These are phyloP conservation scores for Crepidotus variabilis DNA, from an alignment of 768 basidiomycete genomes.

Conservation along the genomic window DNA sequence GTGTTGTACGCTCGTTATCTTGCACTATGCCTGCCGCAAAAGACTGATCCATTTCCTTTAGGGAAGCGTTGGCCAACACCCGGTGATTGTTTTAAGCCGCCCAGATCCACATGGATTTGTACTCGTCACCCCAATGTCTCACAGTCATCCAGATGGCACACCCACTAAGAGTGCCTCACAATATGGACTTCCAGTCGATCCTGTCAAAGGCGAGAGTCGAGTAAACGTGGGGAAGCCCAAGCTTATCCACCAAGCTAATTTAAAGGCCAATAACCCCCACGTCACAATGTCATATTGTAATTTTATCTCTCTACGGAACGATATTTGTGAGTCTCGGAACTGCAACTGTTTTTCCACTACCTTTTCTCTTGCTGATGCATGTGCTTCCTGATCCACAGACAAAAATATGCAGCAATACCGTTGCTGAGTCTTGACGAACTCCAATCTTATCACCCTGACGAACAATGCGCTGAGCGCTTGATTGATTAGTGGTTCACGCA, in stretches of 20 bases:
- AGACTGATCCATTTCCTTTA: conserved; percentile 1
- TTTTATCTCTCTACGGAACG: conserved; percentile 16
- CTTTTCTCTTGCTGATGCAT: not conserved
- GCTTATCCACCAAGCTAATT: conserved; percentile 17
- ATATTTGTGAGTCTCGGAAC: conserved; percentile 15
- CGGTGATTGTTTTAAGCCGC: conserved; percentile 18
- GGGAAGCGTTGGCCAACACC: conserved; percentile 23
- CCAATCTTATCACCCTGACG: not conserved
- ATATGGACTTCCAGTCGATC: conserved; percentile 23
- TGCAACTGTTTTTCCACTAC: not conserved
- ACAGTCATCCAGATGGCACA: conserved; percentile 20
- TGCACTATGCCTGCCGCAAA: not conserved
- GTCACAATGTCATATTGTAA: conserved; percentile 17
- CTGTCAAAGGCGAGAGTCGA: conserved; percentile 21
- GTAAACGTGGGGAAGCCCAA: conserved; percentile 21
- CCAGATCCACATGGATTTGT: conserved; percentile 19
- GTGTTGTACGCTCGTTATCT: conserved; percentile 9
- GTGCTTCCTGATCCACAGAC: not conserved
- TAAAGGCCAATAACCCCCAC: conserved; percentile 19
- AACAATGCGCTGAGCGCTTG: not conserved
- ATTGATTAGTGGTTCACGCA: not conserved
- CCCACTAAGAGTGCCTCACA: conserved; percentile 19
- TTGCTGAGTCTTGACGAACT: not conserved
- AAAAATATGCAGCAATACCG: conserved; percentile 7
- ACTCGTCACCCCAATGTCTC: conserved; percentile 21